Conservation (phyloP, 163 green algal genomes). For the Scenedesmus sp. region DNA sequence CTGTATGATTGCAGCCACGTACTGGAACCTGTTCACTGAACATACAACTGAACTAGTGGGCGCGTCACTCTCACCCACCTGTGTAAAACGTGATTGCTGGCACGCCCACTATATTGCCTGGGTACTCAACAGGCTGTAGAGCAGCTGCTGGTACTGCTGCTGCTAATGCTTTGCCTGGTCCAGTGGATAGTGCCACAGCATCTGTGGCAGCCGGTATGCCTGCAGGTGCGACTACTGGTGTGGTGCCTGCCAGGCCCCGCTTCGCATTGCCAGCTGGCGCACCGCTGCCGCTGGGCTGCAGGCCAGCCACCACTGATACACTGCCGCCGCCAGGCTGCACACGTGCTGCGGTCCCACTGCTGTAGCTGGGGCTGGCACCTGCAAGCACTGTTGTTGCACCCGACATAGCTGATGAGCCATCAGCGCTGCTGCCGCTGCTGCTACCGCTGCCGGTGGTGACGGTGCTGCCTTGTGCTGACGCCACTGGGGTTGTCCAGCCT, state of each 20-base stretch:
- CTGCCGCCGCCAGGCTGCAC: neutral
- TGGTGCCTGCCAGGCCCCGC: neutral
- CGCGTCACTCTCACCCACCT: neutral
- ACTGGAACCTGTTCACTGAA: no score
- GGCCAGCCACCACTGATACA: neutral
- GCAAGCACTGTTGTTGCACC: neutral
- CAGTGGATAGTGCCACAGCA: neutral
- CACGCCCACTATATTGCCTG: neutral
- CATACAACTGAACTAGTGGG: no score
- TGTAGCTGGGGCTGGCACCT: neutral
- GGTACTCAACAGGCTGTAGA: neutral
- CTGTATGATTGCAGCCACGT: no score
- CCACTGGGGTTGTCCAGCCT: neutral
- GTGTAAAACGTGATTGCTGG: neutral
- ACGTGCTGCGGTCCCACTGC: neutral
- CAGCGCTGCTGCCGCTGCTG: neutral
- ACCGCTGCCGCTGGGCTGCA: neutral
- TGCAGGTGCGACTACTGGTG: neutral
- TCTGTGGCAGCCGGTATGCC: neutral
- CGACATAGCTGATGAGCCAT: neutral
- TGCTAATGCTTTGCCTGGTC: neutral
- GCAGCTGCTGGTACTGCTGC: slow-evolving; percentile 15
- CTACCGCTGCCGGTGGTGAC: neutral
- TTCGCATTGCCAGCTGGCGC: neutral
- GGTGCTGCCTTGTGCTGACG: neutral